Evolutionary conservation across 1,139 yeast genomes (phyloP), one percentile per base, ranked within the genome.

Genomic region (Kluyveromyces sp.): DNA sequence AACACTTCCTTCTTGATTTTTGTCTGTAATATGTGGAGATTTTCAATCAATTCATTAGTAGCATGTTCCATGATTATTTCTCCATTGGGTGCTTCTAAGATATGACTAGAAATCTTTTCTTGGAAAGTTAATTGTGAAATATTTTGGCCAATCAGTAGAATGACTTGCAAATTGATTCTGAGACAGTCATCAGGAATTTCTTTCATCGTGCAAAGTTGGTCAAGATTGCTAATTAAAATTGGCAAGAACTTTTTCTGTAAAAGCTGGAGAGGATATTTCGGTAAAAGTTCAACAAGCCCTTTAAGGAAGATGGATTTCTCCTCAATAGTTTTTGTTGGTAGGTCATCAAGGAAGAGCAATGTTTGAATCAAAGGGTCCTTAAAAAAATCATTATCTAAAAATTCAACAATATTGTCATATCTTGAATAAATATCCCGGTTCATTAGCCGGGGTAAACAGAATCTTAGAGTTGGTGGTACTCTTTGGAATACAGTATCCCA

Each of bases 331-430:
- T 86, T 83, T 1, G 96, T 87, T 6, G 90, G 78, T 53, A 87
- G 82, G 50, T 87, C 95, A 61, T 90, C 97, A 43, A 92, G 66
- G 58, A 85, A 83, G 65, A 84, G 79, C 72, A 92, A 75, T 3
- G 95, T 83, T 59, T 86, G 83, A 46, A 92, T 81, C 45, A 90
- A 69, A 46, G 92, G 86, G 51, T 90, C 94, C 64, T 87, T 85
- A 63, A 61, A 63, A 45, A 60, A 62, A 7, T 61, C 64, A 34
- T 59, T 51, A 7, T 60, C 57, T 15, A 63, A 46, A 47, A 64
- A 59, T 26, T 61, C 64, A 2, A 53, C 53, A 8, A 64, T 58
- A 38, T 61, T 59, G 39, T 61, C 64, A 49, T 59, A 64, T 39
- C 68, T 57, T 26, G 65, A 52, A 43, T 55, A 60, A 4, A 61